Evolutionary conservation across 208 protist species (phyloP).

Genomic region (Acanthamoeba sp.): DNA sequence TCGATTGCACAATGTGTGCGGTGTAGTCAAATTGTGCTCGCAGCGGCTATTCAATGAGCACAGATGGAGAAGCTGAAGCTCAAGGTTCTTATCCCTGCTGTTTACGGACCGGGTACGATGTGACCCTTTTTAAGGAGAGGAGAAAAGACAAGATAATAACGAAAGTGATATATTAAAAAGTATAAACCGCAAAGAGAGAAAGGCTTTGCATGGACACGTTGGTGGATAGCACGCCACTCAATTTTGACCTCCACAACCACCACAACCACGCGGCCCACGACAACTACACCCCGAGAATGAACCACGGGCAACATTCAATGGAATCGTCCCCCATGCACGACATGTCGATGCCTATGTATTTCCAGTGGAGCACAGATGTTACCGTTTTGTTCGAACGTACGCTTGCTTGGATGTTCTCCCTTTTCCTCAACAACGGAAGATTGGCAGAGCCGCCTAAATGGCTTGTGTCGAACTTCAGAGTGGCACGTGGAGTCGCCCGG

Average conservation of each 20-base stretch:
- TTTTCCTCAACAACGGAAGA: not conserved
- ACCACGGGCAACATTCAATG: not conserved
- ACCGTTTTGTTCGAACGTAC: conserved; percentile 26
- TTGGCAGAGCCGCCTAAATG: too few relatives aligned
- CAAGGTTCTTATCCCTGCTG: too few relatives aligned
- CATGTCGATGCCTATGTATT: conserved; percentile 33
- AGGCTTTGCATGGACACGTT: not conserved
- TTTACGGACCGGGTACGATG: too few relatives aligned
- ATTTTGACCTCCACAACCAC: not conserved
- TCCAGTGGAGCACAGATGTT: conserved; percentile 24
- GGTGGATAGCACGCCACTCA: not conserved
- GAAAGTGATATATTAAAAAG: too few relatives aligned
- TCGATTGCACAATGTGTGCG: not conserved
- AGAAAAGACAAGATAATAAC: too few relatives aligned
- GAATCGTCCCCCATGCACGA: not conserved
- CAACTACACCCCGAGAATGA: not conserved
- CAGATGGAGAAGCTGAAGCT: too few relatives aligned
- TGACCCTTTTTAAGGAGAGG: too few relatives aligned
- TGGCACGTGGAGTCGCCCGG: conserved; percentile 17
- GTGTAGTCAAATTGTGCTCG: too few relatives aligned
- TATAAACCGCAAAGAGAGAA: too few relatives aligned
- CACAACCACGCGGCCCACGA: not conserved
- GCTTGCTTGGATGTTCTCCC: not conserved
- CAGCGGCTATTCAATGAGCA: too few relatives aligned
- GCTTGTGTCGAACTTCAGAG: not conserved